Conservation (phyloP, 176 grass and related monocot genomes). For the Hyparrhenia diplandra region DNA sequence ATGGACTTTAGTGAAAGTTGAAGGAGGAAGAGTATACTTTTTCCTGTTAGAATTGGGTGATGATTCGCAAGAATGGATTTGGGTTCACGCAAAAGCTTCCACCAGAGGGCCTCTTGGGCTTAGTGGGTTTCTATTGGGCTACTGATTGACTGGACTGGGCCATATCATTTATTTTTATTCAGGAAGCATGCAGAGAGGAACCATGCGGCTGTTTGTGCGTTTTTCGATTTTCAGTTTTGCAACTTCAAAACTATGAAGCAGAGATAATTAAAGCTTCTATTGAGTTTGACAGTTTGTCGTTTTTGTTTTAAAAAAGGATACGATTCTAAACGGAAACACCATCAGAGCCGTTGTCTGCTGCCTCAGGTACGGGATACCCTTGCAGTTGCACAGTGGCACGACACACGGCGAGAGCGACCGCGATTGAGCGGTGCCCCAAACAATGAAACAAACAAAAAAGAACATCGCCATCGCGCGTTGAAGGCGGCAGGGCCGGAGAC, state of each 20-base stretch:
- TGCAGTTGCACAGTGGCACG: not conserved
- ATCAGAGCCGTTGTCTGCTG: not conserved
- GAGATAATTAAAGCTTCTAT: too few species aligned
- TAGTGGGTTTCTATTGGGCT: not conserved
- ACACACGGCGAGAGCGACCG: not conserved
- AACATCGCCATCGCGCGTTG: conserved; percentile 14
- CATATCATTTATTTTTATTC: not conserved
- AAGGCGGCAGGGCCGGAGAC: not conserved
- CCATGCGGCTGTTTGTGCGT: too few species aligned
- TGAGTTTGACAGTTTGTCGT: too few species aligned
- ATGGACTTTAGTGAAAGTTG: too few species aligned
- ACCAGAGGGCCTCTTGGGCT: not conserved
- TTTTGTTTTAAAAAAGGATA: too few species aligned
- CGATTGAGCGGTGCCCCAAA: not conserved
- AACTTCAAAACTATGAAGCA: too few species aligned
- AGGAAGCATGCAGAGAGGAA: too few species aligned
- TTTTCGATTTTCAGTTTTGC: too few species aligned
- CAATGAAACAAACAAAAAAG: not conserved
- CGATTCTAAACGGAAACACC: not conserved
- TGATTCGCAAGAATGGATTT: too few species aligned
- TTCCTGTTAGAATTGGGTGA: too few species aligned
- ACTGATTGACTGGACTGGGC: not conserved
- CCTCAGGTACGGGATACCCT: not conserved
- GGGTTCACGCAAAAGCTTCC: too few species aligned
- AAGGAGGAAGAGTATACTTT: too few species aligned